Base-by-base conservation (phyloP, 331 rosid species). In the Rosa hybrid region DNA sequence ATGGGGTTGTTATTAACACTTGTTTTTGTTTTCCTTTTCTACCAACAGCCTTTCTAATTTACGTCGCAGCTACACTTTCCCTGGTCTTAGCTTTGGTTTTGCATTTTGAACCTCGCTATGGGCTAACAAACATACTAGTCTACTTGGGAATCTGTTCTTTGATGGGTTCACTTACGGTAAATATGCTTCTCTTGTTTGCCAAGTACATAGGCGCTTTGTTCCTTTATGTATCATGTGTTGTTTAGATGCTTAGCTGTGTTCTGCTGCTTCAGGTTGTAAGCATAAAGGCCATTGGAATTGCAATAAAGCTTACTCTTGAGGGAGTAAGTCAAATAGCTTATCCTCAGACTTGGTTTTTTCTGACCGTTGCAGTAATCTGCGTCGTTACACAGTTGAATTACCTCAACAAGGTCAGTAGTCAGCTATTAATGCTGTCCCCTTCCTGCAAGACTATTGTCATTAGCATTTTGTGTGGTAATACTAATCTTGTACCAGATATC, bases 211-310 rank as follows among this genome's bases (percentile, higher is more conserved):
- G 30, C 11, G 6, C 45, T 45, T 6, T 39, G 75, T 30, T 74
- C 41, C 7, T 25, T 68, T 44, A 20, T 76, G 18, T 27, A 30
- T 41, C 50, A 45, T 68, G 75, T 23, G 10, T 38, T 57, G 25
- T 38, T 74, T 12, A 20, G 39, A n/a, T 9, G 48, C 51, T 76
- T 65, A 25, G 79, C 46, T 60, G 25, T 72, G 12, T 74, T 72
- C 44, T 73, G 42, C 75, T 75, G 13, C 51, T 86, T 84, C 90
- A 92, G 98, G 98, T 95, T 81, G 88, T 95, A 75, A 95, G 98
- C 91, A 88, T 92, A 78, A 95, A 92, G 81, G 98, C 98, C 80
- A 88, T 94, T 87, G 98, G 98, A 82, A 95, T 95, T 83, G 98
- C 98, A 39, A 86, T 95, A 74, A 92, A 90, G 92, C 94, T 95